Percentiles rank a stretch among this genome's conserved stretches.
These are phyloP conservation scores for Thermothelomyces thermophilus DNA, from an alignment of 2,329 filamentous ascomycete species.

Conservation along the genomic window DNA sequence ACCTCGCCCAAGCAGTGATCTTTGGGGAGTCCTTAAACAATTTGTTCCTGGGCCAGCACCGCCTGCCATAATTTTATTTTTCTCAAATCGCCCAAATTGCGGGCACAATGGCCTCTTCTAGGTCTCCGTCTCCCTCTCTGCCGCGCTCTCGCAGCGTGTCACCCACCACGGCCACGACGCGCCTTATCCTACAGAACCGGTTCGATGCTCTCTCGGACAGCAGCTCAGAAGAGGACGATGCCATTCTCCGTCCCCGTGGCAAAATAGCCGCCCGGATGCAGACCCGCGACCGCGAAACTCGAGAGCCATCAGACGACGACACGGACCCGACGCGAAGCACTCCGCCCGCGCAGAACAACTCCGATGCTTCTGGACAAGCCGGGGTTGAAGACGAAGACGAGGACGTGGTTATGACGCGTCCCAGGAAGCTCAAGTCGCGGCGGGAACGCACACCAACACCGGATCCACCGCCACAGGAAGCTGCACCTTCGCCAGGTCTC, in stretches of 20 bases:
- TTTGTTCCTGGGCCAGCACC: conserved; percentile 6
- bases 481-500: conserved; percentile 22
- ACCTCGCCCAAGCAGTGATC: conserved; percentile 6
- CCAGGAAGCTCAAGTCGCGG: conserved; percentile 36
- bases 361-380: conserved; percentile 11
- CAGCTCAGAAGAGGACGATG: conserved; percentile 35
- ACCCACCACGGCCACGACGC: conserved; percentile 14
- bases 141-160: conserved; percentile 17
- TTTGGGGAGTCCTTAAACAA: neutral
- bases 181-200: conserved; percentile 5
- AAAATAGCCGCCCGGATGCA: conserved; percentile 60
- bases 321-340: conserved; percentile 10
- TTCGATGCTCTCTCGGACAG: conserved; percentile 20
- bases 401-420: conserved; percentile 35
- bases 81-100: conserved; percentile 1
- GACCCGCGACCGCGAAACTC: conserved; percentile 25
- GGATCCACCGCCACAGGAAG: conserved; percentile 20
- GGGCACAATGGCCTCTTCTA: conserved; percentile 42
- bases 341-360: neutral
- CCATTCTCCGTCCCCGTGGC: conserved; percentile 51
- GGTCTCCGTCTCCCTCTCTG: conserved; percentile 31
- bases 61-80: neutral
- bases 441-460: conserved; percentile 31
- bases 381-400: conserved; percentile 35
- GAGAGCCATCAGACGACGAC: conserved; percentile 22